Evolutionary conservation across 176 grass and related monocot genomes (phyloP), one percentile per base, ranked within the genome.

Genomic region (Eremochloa ophiuroides): DNA sequence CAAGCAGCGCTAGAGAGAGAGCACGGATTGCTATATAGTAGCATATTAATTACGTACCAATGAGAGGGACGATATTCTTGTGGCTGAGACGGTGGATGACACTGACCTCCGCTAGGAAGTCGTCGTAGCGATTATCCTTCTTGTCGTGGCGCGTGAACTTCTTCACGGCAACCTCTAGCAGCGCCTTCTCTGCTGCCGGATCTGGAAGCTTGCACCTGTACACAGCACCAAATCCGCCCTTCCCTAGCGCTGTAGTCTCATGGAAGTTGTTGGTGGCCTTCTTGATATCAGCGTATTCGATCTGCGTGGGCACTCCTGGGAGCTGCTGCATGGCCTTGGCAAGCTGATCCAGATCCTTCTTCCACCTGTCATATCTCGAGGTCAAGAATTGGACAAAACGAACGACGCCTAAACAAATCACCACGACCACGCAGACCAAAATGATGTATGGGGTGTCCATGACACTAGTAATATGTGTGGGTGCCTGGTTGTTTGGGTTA

Each of bases 31-130:
- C n/a, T n/a, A n/a, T n/a, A n/a, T n/a, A n/a, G n/a, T n/a, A n/a
- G n/a, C n/a, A n/a, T n/a, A n/a, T n/a, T n/a, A n/a, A n/a, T n/a
- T n/a, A n/a, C n/a, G n/a, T 39, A 39, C 38, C 38, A 39, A 39
- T 43, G 8, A 75, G 26, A 12, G 55, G 74, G 74, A 76, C 51
- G 53, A 58, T 61, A 26, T 80, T 68, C 69, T 18, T 72, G 42
- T 72, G 69, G 15, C 69, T 42, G 14, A 72, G 69, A 48, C 69
- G 69, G 69, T 72, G 46, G 25, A 72, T 72, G 23, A 72, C 28
- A 26, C 69, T 72, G 37, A 72, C 69, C 25, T 72, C 69, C 3
- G 26, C 41, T 10, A 72, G 41, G 41, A 72, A 72, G 15, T 72
- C 69, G 14, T 48, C 42, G 42, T 47, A 48, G 41, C 27, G 69